Conservation (phyloP, 352 stramenopile genomes). For the Phytophthora megakarya region DNA sequence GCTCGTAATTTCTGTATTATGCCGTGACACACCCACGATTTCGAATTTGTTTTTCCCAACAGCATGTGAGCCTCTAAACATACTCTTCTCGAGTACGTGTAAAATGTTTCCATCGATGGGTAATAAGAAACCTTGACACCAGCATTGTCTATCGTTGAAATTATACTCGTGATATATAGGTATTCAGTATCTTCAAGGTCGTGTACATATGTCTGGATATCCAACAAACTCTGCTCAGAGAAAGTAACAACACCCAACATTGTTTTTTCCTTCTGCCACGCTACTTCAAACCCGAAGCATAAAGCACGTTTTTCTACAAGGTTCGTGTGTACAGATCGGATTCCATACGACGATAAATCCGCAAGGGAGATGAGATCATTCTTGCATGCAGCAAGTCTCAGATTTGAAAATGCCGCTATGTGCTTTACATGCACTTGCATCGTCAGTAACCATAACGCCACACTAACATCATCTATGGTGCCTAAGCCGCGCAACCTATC, state of each 20-base stretch:
- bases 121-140: constrained; percentile 13
- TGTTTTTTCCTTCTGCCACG: constrained; percentile 1
- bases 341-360: constrained; percentile 42
- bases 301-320: constrained; percentile 18
- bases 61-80: constrained; percentile 3
- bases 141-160: not conserved
- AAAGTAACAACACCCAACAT: not conserved
- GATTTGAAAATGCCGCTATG: constrained; percentile 13
- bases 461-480: constrained; percentile 56
- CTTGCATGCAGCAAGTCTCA: constrained; percentile 28
- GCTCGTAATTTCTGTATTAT: constrained; percentile 3
- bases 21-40: not conserved
- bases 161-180: constrained; percentile 19
- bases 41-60: not conserved
- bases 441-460: constrained; percentile 61
- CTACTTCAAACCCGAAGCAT: constrained; percentile 36
- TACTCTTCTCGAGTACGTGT: constrained; percentile 13
- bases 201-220: constrained; percentile 34
- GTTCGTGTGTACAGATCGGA: constrained; percentile 58
- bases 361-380: constrained; percentile 46
- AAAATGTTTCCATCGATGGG: constrained; percentile 23
- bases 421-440: constrained; percentile 53
- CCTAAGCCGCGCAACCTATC: constrained; percentile 32
- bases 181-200: constrained; percentile 6
- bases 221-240: not conserved